These are phyloP conservation scores for Knoxdaviesia proteae DNA, from an alignment of 2,329 filamentous ascomycete genomes.

Conservation along the genomic window DNA sequence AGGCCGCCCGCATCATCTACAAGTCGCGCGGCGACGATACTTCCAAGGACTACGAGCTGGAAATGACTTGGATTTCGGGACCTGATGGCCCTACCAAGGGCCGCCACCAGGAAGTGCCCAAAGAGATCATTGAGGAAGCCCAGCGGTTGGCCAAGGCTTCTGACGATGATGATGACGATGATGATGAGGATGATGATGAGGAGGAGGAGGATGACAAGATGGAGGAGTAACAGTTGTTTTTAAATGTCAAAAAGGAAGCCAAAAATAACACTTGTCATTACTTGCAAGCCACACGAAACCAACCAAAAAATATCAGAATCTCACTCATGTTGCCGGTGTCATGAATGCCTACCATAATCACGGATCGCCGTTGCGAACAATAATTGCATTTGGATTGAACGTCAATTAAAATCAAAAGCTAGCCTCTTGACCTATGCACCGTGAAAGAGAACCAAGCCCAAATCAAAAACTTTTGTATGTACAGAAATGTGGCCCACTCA, in stretches of 20 bases:
- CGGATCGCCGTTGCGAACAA: background rate
- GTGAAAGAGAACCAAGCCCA: background rate
- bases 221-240: slow-evolving; percentile 44
- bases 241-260: slow-evolving; percentile 3
- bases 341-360: background rate
- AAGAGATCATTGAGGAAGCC: slow-evolving; percentile 75
- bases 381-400: background rate
- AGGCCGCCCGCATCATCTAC: slow-evolving; percentile 93
- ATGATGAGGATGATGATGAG: slow-evolving; percentile 29
- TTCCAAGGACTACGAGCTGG: slow-evolving; percentile 97
- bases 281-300: too few species aligned
- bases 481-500: background rate
- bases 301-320: too few species aligned
- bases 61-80: slow-evolving; percentile 95
- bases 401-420: background rate
- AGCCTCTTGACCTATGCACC: background rate
- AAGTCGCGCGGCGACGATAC: slow-evolving; percentile 97
- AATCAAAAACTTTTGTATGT: background rate
- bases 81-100: slow-evolving; percentile 77
- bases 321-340: too few species aligned
- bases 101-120: slow-evolving; percentile 80
- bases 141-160: slow-evolving; percentile 82
- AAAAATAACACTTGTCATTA: background rate
- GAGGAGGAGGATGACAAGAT: slow-evolving; percentile 56
- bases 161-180: slow-evolving; percentile 57